Conservation (phyloP, 805 yeast species). For the Ogataea neopini region DNA sequence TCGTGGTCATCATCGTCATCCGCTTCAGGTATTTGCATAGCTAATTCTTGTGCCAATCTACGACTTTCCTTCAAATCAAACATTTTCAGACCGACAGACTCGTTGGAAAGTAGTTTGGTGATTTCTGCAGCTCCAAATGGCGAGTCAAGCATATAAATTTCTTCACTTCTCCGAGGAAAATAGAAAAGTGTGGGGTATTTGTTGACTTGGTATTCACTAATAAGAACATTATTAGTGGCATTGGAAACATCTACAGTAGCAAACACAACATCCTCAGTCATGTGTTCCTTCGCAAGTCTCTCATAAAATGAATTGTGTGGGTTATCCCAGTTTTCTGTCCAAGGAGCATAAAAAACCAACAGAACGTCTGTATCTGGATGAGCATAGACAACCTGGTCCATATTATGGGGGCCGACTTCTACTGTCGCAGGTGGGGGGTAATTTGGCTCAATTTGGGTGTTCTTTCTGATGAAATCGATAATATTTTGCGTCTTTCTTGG, state of each 20-base stretch:
- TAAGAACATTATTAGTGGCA: slow-evolving; percentile 29
- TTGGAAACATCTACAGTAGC: slow-evolving; percentile 36
- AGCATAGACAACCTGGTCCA: slow-evolving; percentile 18
- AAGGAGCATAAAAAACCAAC: slow-evolving; percentile 39
- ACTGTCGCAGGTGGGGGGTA: slow-evolving; percentile 30
- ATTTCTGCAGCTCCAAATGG: slow-evolving; percentile 31
- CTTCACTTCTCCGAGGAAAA: slow-evolving; percentile 19
- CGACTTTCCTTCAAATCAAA: slow-evolving; percentile 30
- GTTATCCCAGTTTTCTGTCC: slow-evolving; percentile 37
- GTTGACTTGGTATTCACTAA: slow-evolving; percentile 30
- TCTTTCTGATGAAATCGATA: slow-evolving; percentile 33
- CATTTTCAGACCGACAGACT: slow-evolving; percentile 31
- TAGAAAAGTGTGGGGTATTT: slow-evolving; percentile 36
- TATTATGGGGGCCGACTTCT: slow-evolving; percentile 16
- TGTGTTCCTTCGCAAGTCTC: slow-evolving; percentile 26
- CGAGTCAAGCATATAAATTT: slow-evolving; percentile 20
- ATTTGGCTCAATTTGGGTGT: slow-evolving; percentile 37
- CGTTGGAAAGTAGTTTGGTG: slow-evolving; percentile 31
- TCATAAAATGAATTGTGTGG: slow-evolving; percentile 35
- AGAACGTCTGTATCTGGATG: slow-evolving; percentile 25
- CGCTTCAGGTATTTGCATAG: slow-evolving; percentile 17
- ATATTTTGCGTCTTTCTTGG: slow-evolving; percentile 36
- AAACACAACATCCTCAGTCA: slow-evolving; percentile 28
- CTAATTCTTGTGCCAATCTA: slow-evolving; percentile 29
- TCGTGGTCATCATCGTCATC: slow-evolving; percentile 26